These are phyloP conservation scores for Macrophomina tecta DNA, from an alignment of 2,329 filamentous ascomycete species.

Conservation along the genomic window DNA sequence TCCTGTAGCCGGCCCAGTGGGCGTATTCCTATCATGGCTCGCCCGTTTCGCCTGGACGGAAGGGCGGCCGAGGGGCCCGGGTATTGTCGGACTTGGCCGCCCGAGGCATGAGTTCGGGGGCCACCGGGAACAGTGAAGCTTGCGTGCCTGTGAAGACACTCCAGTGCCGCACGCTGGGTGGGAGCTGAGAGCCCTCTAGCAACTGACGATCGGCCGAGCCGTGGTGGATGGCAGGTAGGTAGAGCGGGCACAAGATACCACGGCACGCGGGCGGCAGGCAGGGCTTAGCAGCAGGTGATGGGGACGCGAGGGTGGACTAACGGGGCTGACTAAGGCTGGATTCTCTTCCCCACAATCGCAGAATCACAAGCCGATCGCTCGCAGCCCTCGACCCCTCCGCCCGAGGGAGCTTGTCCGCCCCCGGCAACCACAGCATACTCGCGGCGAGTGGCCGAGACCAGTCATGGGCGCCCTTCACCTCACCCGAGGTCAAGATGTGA, in stretches of 20 bases:
- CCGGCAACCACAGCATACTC: constrained; percentile 19
- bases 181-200: neutral
- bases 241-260: neutral
- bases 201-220: neutral
- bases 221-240: neutral
- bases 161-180: too few species aligned
- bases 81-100: constrained; percentile 21
- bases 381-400: constrained; percentile 25
- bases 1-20: neutral
- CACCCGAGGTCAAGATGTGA: constrained; percentile 28
- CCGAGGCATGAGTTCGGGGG: constrained; percentile 13
- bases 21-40: neutral
- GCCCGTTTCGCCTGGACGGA: constrained; percentile 14
- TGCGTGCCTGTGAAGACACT: neutral
- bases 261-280: neutral
- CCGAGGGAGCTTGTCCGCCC: constrained; percentile 26
- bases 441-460: constrained; percentile 14
- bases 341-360: constrained; percentile 22
- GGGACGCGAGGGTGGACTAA: neutral
- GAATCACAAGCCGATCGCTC: constrained; percentile 27
- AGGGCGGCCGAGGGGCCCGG: constrained; percentile 18
- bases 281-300: neutral
- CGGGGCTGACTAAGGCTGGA: constrained; percentile 20
- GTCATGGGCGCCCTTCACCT: constrained; percentile 10
- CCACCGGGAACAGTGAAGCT: neutral